Evolutionary conservation across 768 basidiomycete species (phyloP).

Genomic region (Termitomyces sp.): DNA sequence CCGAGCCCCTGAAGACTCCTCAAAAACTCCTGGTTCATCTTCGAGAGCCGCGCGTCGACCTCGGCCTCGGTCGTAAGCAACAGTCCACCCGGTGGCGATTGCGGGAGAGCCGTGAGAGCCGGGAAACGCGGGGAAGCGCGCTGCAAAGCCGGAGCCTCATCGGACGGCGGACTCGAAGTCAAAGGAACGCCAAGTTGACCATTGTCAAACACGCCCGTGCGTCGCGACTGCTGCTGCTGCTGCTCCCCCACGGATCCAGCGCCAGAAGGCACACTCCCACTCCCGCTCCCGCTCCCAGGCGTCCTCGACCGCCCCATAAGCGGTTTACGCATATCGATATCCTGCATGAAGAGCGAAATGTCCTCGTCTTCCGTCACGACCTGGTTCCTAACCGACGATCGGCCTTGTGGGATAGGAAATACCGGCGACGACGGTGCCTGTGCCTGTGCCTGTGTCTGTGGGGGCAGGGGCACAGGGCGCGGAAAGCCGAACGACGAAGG

Average conservation of each 20-base stretch:
- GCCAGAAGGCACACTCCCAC: background rate
- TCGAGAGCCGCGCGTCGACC: slow-evolving; percentile 56
- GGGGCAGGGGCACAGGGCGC: background rate
- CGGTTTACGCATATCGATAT: slow-evolving; percentile 69
- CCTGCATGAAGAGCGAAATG: slow-evolving; percentile 72
- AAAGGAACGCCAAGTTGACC: background rate
- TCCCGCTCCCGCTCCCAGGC: background rate
- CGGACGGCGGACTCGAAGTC: background rate
- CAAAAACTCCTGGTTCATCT: slow-evolving; percentile 67
- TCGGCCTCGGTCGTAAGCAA: slow-evolving; percentile 64
- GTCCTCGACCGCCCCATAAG: slow-evolving; percentile 37
- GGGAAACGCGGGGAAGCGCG: background rate
- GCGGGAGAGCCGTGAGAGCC: background rate
- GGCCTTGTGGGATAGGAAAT: background rate
- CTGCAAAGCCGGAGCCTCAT: background rate
- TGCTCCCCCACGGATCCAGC: background rate
- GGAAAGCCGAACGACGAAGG: slow-evolving; percentile 4
- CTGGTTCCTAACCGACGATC: slow-evolving; percentile 7
- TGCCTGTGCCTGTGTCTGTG: background rate
- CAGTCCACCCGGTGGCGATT: slow-evolving; percentile 32
- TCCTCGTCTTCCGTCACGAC: slow-evolving; percentile 67
- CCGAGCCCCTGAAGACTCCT: slow-evolving; percentile 60
- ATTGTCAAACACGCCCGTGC: background rate
- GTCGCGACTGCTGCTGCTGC: background rate
- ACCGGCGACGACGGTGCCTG: background rate